phyloP scores from a whole-genome alignment of 331 rosid genomes.

The Acacia pycnantha region DNA sequence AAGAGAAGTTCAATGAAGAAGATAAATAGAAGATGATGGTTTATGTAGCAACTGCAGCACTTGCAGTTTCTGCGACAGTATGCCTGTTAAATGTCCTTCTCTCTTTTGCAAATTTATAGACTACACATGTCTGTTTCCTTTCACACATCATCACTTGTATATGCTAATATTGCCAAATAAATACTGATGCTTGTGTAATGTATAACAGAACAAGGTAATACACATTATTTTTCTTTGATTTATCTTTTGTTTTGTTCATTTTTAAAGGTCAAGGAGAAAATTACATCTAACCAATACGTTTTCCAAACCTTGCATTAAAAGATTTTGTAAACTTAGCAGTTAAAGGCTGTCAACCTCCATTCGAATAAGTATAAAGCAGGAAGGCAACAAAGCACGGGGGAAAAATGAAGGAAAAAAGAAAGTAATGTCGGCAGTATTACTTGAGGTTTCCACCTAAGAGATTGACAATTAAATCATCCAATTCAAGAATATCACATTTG shows the following conservation, averaged over 20 bases:
- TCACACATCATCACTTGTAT: too few relatives aligned
- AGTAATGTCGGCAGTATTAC: not conserved
- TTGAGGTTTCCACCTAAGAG: too few relatives aligned
- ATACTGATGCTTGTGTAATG: too few relatives aligned
- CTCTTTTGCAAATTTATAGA: slow-evolving; percentile 7
- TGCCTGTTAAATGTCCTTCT: slow-evolving; percentile 42
- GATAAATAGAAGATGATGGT: slow-evolving; percentile 40
- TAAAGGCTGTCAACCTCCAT: not conserved
- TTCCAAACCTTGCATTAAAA: not conserved
- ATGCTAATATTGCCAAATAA: too few relatives aligned
- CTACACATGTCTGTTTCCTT: not conserved
- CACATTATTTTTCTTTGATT: not conserved
- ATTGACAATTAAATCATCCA: not conserved
- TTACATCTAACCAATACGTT: not conserved
- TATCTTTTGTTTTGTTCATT: too few relatives aligned
- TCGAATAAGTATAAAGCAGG: not conserved
- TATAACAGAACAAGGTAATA: too few relatives aligned
- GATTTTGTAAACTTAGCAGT: not conserved
- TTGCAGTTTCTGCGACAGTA: slow-evolving; percentile 38
- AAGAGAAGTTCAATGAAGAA: slow-evolving; percentile 37
- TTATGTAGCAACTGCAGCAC: slow-evolving; percentile 48
- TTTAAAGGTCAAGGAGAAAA: not conserved
- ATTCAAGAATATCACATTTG: not conserved
- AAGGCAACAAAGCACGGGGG: not conserved
- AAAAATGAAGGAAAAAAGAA: not conserved